Evolutionary conservation across 148 eudicot species (phyloP).

Genomic region (Nyssa sinensis): DNA sequence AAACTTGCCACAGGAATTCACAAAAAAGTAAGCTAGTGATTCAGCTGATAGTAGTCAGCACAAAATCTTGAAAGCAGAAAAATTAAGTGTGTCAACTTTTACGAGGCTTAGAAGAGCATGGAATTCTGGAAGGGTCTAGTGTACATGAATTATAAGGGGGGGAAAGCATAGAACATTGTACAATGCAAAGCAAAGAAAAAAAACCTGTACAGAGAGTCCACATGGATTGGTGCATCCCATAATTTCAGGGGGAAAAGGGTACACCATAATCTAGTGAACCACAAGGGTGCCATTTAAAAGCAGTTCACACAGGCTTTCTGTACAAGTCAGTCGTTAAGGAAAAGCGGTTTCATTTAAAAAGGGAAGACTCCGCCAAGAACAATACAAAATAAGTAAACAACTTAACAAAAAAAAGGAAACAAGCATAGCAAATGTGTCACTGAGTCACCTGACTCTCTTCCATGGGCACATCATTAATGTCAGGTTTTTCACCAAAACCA

Average conservation of each 20-base stretch:
- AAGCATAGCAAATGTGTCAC: background rate
- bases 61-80: background rate
- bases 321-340: background rate
- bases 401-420: background rate
- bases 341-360: background rate
- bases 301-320: background rate
- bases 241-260: background rate
- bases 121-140: background rate
- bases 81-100: background rate
- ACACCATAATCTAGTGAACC: background rate
- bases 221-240: background rate
- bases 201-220: background rate
- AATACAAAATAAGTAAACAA: too few species aligned
- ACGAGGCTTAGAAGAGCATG: background rate
- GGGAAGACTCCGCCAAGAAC: background rate
- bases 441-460: constrained; percentile 63
- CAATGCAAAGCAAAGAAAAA: background rate
- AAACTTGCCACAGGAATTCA: background rate
- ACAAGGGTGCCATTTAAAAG: background rate
- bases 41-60: background rate
- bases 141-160: background rate
- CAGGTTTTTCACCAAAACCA: constrained; percentile 57
- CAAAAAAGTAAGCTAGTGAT: background rate
- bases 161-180: background rate
- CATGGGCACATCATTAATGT: constrained; percentile 86